phyloP scores from a whole-genome alignment of 305 asterid genomes.

The Fraxinus paxiana region DNA sequence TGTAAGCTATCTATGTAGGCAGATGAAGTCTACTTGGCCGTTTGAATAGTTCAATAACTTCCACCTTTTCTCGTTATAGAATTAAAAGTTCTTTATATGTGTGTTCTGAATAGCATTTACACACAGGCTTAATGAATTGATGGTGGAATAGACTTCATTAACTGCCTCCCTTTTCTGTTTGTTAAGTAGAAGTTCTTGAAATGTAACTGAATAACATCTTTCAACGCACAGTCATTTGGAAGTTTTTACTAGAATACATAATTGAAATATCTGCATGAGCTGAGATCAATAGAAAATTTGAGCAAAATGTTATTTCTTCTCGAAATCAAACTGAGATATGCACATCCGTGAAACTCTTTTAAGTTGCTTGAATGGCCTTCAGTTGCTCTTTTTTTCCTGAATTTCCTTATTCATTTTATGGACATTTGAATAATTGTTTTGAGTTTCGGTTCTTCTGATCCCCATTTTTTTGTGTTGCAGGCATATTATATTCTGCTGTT shows the following conservation, averaged over 20 bases:
- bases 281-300: neutral
- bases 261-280: neutral
- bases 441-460: conserved; percentile 17
- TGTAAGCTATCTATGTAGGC: neutral
- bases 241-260: neutral
- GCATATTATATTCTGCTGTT: conserved; percentile 34
- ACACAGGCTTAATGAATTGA: neutral
- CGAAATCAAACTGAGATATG: neutral
- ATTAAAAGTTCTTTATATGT: neutral
- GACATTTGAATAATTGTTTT: conserved; percentile 7
- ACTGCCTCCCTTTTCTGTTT: neutral
- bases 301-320: neutral
- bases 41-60: neutral
- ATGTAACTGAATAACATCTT: neutral
- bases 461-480: conserved; percentile 33
- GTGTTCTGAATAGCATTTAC: neutral
- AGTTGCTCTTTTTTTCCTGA: neutral
- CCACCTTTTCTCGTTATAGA: neutral
- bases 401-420: conserved; percentile 14
- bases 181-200: neutral
- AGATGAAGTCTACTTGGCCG: neutral
- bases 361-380: neutral
- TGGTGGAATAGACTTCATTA: neutral
- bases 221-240: neutral
- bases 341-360: conserved; percentile 4